Evolutionary conservation across 2,329 filamentous ascomycete species (phyloP).

Genomic region (Alternaria brassicicola): DNA sequence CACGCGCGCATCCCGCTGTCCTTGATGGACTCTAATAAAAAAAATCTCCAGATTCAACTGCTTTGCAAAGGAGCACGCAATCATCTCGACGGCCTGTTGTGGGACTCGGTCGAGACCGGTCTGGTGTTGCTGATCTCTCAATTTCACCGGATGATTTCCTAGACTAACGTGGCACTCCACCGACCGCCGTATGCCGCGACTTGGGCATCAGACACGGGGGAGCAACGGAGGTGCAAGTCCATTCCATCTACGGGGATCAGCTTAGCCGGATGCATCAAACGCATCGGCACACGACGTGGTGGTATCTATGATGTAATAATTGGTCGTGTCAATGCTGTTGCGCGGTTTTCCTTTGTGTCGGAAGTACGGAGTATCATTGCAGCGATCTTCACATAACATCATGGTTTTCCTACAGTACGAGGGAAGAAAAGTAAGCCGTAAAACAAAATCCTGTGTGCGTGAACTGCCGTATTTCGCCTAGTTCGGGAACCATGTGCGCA

Average conservation of each 20-base stretch:
- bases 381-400: not conserved
- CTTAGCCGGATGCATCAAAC: not conserved
- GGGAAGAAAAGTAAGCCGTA: slow-evolving; percentile 5
- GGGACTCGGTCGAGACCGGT: slow-evolving; percentile 7
- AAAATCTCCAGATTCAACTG: slow-evolving; percentile 12
- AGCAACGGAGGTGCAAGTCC: not conserved
- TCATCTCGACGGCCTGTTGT: slow-evolving; percentile 6
- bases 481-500: slow-evolving; percentile 16
- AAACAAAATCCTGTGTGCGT: not conserved
- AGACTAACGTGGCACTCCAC: slow-evolving; percentile 11
- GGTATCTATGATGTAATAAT: not conserved
- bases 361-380: not conserved
- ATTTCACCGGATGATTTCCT: slow-evolving; percentile 11
- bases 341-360: not conserved
- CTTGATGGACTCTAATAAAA: slow-evolving; percentile 8
- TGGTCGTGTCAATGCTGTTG: not conserved
- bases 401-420: slow-evolving; percentile 3
- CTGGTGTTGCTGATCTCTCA: slow-evolving; percentile 15
- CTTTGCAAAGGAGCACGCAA: slow-evolving; percentile 3
- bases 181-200: slow-evolving; percentile 4
- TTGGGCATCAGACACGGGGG: not conserved
- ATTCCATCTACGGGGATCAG: not conserved
- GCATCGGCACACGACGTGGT: not conserved
- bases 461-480: slow-evolving; percentile 1
- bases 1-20: not conserved